Conservation (phyloP, 1,284 basidiomycete species). For the Ustilago bromivora region DNA sequence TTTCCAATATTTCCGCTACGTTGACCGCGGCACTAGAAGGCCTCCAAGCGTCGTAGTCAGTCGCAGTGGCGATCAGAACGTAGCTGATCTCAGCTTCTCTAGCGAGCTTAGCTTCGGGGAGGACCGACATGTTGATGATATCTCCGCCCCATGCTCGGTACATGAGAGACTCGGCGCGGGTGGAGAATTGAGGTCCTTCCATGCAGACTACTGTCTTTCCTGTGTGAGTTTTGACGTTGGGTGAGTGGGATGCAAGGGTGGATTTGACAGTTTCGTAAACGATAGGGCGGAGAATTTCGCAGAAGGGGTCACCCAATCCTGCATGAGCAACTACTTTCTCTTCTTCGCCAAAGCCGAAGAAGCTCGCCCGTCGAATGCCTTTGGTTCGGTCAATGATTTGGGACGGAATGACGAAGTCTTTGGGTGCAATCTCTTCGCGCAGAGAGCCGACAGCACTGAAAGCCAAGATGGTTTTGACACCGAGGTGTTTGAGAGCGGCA, state of each 20-base stretch:
- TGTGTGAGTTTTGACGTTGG: conserved; percentile 73
- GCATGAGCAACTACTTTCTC: conserved; percentile 86
- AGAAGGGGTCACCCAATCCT: conserved; percentile 82
- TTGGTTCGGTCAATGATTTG: conserved; percentile 98
- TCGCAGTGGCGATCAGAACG: conserved; percentile 66
- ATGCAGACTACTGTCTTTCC: conserved; percentile 92
- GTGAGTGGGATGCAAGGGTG: conserved; percentile 34
- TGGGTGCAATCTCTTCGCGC: conserved; percentile 82
- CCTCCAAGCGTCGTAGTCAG: conserved; percentile 73
- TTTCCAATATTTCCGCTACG: conserved; percentile 88
- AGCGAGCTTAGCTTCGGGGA: conserved; percentile 95
- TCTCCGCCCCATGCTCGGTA: conserved; percentile 86
- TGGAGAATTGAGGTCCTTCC: conserved; percentile 95
- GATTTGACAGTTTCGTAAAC: conserved; percentile 53
- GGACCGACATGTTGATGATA: conserved; percentile 80
- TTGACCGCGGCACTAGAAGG: conserved; percentile 84
- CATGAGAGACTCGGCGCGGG: conserved; percentile 93
- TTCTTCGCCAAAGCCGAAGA: conserved; percentile 81
- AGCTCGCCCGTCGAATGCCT: conserved; percentile 84
- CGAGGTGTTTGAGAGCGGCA: conserved; percentile 91
- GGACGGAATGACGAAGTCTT: conserved; percentile 87
- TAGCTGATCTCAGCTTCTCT: conserved; percentile 86
- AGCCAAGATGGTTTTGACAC: conserved; percentile 87
- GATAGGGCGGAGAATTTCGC: conserved; percentile 50
- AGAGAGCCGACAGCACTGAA: conserved; percentile 98